These are phyloP conservation scores for Xanthoparmelia taractica DNA, from an alignment of 495 filamentous ascomycete genomes.

Conservation along the genomic window DNA sequence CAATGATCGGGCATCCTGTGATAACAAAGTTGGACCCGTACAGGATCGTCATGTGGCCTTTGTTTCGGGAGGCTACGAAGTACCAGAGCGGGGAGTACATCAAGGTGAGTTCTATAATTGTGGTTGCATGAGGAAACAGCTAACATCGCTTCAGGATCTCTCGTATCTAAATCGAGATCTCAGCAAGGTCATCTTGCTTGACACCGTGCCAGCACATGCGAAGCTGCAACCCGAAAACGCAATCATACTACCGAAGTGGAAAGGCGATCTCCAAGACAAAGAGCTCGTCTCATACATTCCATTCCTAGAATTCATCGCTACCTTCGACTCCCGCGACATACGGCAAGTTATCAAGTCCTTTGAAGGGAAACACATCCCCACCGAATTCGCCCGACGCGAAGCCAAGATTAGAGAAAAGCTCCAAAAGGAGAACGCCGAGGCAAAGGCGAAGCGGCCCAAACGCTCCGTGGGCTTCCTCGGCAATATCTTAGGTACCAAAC, in stretches of 20 bases:
- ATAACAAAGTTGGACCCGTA: constrained; percentile 94
- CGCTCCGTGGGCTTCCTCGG: constrained; percentile 56
- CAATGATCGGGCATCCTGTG: constrained; percentile 72
- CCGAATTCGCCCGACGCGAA: constrained; percentile 85
- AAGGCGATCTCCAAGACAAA: constrained; percentile 69
- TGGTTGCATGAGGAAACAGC: not conserved
- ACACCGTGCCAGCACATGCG: constrained; percentile 73
- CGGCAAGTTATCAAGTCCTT: constrained; percentile 81
- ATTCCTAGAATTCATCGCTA: constrained; percentile 91
- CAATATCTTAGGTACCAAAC: constrained; percentile 67
- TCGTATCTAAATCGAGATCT: constrained; percentile 93
- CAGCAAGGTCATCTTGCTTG: constrained; percentile 86
- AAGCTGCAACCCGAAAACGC: constrained; percentile 87
- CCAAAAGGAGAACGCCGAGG: constrained; percentile 63
- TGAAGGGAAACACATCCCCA: constrained; percentile 73
- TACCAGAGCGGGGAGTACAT: constrained; percentile 94
- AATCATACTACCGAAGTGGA: constrained; percentile 84
- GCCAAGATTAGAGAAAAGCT: constrained; percentile 72
- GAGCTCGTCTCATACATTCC: constrained; percentile 83
- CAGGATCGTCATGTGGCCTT: constrained; percentile 88
- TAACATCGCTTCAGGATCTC: constrained; percentile 57
- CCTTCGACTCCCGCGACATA: constrained; percentile 83
- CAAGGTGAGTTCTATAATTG: constrained; percentile 57
- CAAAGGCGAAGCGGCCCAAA: constrained; percentile 53
- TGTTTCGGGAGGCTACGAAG: constrained; percentile 88